These are phyloP conservation scores for Adansonia digitata DNA, from an alignment of 345 rosid genomes.

Conservation along the genomic window DNA sequence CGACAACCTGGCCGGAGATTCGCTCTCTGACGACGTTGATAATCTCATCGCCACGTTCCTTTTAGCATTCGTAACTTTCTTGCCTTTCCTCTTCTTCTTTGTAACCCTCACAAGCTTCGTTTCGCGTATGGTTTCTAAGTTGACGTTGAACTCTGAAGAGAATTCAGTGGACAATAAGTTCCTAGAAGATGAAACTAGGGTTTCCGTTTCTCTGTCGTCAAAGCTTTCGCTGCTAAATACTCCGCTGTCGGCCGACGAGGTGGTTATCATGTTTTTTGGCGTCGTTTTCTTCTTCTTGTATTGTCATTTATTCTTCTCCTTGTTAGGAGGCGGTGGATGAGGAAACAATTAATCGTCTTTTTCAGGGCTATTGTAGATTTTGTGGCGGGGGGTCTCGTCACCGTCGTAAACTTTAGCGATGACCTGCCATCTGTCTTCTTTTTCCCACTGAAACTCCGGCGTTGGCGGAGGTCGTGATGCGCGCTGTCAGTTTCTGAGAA, in stretches of 20 bases:
- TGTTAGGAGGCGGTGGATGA: slow-evolving; percentile 19
- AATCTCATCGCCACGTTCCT: neutral
- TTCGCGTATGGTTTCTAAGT: slow-evolving; percentile 9
- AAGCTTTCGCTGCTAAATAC: slow-evolving; percentile 39
- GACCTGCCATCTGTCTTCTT: slow-evolving; percentile 56
- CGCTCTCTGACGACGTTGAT: slow-evolving; percentile 20
- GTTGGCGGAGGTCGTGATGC: slow-evolving; percentile 35
- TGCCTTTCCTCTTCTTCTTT: slow-evolving; percentile 4
- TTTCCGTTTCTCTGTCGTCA: slow-evolving; percentile 40
- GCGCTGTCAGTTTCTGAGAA: slow-evolving; percentile 25
- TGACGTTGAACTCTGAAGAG: slow-evolving; percentile 33
- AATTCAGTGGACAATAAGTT: slow-evolving; percentile 60
- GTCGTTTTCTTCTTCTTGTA: slow-evolving; percentile 27
- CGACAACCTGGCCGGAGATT: slow-evolving; percentile 58
- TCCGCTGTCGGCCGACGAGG: slow-evolving; percentile 54
- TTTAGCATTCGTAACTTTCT: slow-evolving; percentile 14
- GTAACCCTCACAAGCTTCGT: neutral
- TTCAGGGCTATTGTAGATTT: slow-evolving; percentile 39
- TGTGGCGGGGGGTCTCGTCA: slow-evolving; percentile 41
- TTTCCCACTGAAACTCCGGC: slow-evolving; percentile 55
- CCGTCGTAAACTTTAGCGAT: slow-evolving; percentile 36
- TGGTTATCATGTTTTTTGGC: slow-evolving; percentile 35
- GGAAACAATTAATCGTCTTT: slow-evolving; percentile 15
- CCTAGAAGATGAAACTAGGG: slow-evolving; percentile 54
- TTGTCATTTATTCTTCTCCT: slow-evolving; percentile 33